Base-by-base conservation (phyloP, 2,329 filamentous ascomycete species). In the Scedosporium boydii region DNA sequence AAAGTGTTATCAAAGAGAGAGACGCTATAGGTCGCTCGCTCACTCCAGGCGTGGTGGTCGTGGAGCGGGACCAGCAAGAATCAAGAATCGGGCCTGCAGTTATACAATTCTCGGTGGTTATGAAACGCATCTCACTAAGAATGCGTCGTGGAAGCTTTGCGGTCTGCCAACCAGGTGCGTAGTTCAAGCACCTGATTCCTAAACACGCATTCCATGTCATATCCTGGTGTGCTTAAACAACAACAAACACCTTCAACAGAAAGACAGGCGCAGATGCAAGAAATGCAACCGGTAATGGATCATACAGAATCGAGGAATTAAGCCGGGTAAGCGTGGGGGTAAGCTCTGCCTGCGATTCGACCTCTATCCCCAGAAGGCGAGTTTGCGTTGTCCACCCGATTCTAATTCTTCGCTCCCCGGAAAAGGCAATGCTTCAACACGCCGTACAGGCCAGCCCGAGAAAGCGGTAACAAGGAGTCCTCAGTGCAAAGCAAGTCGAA, bases 311-410 rank as follows among this genome's bases (percentile, higher is more conserved):
- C 18, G 23, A 27, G 61, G 48, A 59, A 53, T 62, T 60, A 65
- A 65, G 62, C 59, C 60, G 59, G 61, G 59, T 41, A 58, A 48
- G 64, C 44, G 60, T 34, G 41, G 60, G 64, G 59, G 61, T 56
- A 56, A 41, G 55, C 29, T 61, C 12, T 55, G 51, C 51, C 51
- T 3, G 51, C 12, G 51, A 55, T 21, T 27, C 51, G 23, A 27
- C 23, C 14, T 27, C 18, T 21, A 55, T 26, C 7, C 44, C 44
- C 6, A n/a, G 44, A 55, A 23, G 51, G 51, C 18, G 23, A 55
- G 12, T 27, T 27, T 23, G 23, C 51, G 51, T 26, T 27, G 51
- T 55, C 10, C 23, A 14, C 10, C 18, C 23, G 5, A 14, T 55
- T 55, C 51, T 10, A 26, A 26, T 26, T 38, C 34, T 38, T 38